Conservation (phyloP, 192 early-diverging fungal genomes). For the Umbelopsis sp. region DNA sequence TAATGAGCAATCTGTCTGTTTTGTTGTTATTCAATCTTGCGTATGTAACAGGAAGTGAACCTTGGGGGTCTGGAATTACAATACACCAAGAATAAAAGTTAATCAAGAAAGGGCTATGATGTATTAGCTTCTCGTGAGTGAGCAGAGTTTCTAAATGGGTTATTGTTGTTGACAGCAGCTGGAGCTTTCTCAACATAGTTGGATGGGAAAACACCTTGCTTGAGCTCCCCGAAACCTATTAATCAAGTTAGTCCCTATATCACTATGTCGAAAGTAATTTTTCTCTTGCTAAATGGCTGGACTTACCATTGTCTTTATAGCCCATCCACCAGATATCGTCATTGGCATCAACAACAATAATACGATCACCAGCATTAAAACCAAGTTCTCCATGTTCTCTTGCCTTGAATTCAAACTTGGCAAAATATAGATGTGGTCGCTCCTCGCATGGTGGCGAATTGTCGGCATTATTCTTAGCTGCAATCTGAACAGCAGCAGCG, state of each 20-base stretch:
- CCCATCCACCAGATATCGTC: slow-evolving; percentile 89
- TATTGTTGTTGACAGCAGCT: slow-evolving; percentile 5
- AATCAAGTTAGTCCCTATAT: not conserved
- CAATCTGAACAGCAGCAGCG: slow-evolving; percentile 21
- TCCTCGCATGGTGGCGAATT: slow-evolving; percentile 27
- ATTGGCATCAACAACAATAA: slow-evolving; percentile 76
- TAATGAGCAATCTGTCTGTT: not conserved
- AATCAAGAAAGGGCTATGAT: not conserved
- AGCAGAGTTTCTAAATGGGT: slow-evolving; percentile 5
- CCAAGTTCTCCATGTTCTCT: slow-evolving; percentile 75
- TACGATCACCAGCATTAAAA: slow-evolving; percentile 67
- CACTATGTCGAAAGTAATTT: not conserved
- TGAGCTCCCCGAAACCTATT: slow-evolving; percentile 40
- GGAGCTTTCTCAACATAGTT: slow-evolving; percentile 62
- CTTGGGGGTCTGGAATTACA: not conserved
- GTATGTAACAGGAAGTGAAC: not conserved
- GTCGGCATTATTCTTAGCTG: slow-evolving; percentile 30
- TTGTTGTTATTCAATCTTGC: no score
- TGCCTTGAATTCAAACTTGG: slow-evolving; percentile 74
- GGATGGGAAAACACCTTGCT: slow-evolving; percentile 79
- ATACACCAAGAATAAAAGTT: not conserved
- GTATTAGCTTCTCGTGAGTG: no score
- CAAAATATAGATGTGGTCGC: slow-evolving; percentile 56
- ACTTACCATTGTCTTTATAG: slow-evolving; percentile 61
- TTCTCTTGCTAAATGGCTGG: not conserved